Evolutionary conservation across 805 yeast species (phyloP), one percentile per base, ranked within the genome.

Genomic region (Candida patagonica): DNA sequence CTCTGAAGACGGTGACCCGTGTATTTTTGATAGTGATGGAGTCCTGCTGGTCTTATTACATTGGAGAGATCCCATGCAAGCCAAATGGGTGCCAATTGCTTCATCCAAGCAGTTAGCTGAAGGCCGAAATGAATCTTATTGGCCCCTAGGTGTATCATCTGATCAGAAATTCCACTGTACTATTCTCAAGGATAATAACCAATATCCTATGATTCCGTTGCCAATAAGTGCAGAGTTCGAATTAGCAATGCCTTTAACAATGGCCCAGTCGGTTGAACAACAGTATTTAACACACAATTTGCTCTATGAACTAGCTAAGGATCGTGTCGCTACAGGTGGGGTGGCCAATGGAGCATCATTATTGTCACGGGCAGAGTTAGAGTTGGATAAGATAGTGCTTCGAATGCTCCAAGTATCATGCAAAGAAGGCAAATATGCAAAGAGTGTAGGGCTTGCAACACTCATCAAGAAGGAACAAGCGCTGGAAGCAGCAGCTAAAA

Each of bases 1-100:
- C 66, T 80, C 85, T 31, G 78, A 79, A 33, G 79, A 74, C 52
- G 95, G 95, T 16, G 96, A 89, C 57, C 98, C 98, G 1, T 82
- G 92, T 47, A 57, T 88, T 5, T 81, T 79, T 41, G 95, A 94
- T n/a, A 65, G 69, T 24, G 87, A 80, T 47, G 86, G 86, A 45
- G 71, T 78, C 8, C 66, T 92, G 27, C 59, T 82, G 24, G 74
- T 85, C 0, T 63, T 92, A 16, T 68, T 78, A 19, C 74, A 78
- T 48, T 89, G 96, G 95, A 69, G 96, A 50, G 74, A 71, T 17
- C 66, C 80, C 0, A 59, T 70, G 26, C 92, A 87, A 55, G 78
- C 94, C 2, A 69, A 78, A 45, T 89, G 97, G 96, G 67, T 85
- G 9, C 97, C 97, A 1, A 50, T 89, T 9, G 25, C 23, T n/a